Percentiles rank a stretch among this genome's conserved stretches.
Conservation (phyloP, 257 asterid genomes). For the Penstemon eatonii region DNA sequence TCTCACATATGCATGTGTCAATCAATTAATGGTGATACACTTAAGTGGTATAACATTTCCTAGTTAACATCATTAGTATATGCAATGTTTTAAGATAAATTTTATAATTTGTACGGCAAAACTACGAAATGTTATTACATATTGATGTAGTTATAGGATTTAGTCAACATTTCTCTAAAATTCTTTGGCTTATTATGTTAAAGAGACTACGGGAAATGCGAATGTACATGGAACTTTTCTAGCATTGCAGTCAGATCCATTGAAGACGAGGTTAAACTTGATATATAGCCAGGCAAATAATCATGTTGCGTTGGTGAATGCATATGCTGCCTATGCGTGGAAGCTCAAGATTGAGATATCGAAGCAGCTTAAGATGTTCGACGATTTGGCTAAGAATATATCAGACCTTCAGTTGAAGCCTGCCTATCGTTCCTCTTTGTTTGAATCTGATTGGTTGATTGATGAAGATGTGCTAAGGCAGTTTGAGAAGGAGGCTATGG, state of each 20-base stretch:
- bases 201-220: slow-evolving; percentile 57
- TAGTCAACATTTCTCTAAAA: no score
- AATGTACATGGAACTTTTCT: slow-evolving; percentile 59
- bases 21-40: no score
- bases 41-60: no score
- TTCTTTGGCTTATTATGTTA: slow-evolving; percentile 31
- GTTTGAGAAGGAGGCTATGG: slow-evolving; percentile 95
- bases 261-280: slow-evolving; percentile 79
- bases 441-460: slow-evolving; percentile 72
- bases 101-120: no score
- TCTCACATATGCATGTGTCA: no score
- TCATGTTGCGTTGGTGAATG: slow-evolving; percentile 84
- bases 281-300: slow-evolving; percentile 78
- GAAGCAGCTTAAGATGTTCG: slow-evolving; percentile 85
- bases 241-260: slow-evolving; percentile 80
- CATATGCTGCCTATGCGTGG: slow-evolving; percentile 85
- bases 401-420: slow-evolving; percentile 68
- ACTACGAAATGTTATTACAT: neutral
- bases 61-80: no score
- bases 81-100: neutral
- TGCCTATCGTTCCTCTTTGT: slow-evolving; percentile 58
- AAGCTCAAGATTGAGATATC: slow-evolving; percentile 85
- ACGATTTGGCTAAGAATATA: slow-evolving; percentile 76
- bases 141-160: neutral
- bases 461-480: slow-evolving; percentile 93